A percentile compares a stretch with the other conserved stretches of the same genome.
These are phyloP conservation scores for Coprinopsis sp. DNA, from an alignment of 768 basidiomycete genomes.

Conservation along the genomic window DNA sequence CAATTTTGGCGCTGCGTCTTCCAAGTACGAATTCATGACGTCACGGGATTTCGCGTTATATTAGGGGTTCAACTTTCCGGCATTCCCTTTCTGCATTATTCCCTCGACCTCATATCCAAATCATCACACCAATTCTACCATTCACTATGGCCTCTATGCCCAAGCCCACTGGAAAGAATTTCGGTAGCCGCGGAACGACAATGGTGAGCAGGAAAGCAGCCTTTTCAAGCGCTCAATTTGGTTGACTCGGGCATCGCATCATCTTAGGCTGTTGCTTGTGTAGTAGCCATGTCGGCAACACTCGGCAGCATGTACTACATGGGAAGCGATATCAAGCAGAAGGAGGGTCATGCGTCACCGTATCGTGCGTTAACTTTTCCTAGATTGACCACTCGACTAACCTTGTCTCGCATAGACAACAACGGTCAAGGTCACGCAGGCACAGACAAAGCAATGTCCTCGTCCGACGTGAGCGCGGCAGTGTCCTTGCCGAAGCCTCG, in stretches of 20 bases:
- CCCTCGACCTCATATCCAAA: too few species aligned
- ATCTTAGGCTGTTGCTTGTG: constrained; percentile 31
- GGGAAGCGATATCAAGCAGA: constrained; percentile 27
- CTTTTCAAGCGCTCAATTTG: not conserved
- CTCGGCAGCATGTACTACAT: constrained; percentile 30
- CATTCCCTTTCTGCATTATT: too few species aligned
- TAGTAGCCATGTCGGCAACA: constrained; percentile 21
- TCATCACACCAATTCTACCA: too few species aligned
- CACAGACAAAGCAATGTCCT: constrained; percentile 33
- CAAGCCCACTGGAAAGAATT: not conserved
- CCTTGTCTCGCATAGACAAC: constrained; percentile 7
- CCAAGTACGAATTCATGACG: too few species aligned
- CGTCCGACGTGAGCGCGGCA: constrained; percentile 33
- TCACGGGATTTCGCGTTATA: too few species aligned
- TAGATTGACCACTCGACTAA: not conserved
- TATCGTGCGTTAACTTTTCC: constrained; percentile 25
- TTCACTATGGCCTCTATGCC: too few species aligned
- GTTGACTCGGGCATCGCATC: not conserved
- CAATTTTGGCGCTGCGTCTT: too few species aligned
- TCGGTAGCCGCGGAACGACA: constrained; percentile 12
- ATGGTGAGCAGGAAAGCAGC: constrained; percentile 5
- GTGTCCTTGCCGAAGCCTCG: constrained; percentile 28
- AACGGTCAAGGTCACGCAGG: constrained; percentile 20
- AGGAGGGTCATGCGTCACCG: constrained; percentile 28
- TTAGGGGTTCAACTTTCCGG: too few species aligned